phyloP scores from a whole-genome alignment of 257 asterid species.

The Mentha longifolia region DNA sequence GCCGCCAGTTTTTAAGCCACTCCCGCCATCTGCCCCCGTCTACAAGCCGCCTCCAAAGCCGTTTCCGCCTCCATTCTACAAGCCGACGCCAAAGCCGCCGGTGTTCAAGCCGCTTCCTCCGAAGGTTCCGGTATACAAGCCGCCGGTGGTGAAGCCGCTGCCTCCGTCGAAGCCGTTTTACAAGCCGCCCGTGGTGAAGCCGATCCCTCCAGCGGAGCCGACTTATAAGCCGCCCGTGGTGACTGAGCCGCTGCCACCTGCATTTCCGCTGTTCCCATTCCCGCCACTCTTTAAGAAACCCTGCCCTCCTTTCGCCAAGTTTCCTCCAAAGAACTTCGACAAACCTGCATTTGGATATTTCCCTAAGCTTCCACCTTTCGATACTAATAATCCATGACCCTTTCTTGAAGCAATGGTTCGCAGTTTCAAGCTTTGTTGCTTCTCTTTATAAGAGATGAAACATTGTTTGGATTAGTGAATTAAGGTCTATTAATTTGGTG shows the following conservation, averaged over 20 bases:
- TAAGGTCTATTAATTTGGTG: constrained; percentile 23
- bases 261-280: constrained; percentile 39
- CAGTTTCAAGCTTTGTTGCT: not conserved
- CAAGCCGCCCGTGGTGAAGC: not conserved
- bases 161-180: constrained; percentile 1
- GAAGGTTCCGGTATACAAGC: not conserved
- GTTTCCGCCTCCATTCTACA: constrained; percentile 20
- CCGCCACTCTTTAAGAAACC: constrained; percentile 62
- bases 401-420: constrained; percentile 16
- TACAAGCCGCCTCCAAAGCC: constrained; percentile 31
- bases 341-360: constrained; percentile 50
- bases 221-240: constrained; percentile 34
- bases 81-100: constrained; percentile 32
- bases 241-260: constrained; percentile 53
- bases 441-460: not conserved
- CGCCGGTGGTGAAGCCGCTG: constrained; percentile 31
- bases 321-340: constrained; percentile 53
- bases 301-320: constrained; percentile 51
- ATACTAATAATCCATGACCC: constrained; percentile 37
- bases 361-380: constrained; percentile 48
- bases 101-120: constrained; percentile 27
- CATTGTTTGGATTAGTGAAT: not conserved
- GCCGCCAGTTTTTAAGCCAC: constrained; percentile 33
- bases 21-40: not conserved
- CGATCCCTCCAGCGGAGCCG: constrained; percentile 1